A percentile compares a stretch with the other conserved stretches of the same genome.
phyloP scores from a whole-genome alignment of 2,329 filamentous ascomycete genomes.

The Penicillium sp. region DNA sequence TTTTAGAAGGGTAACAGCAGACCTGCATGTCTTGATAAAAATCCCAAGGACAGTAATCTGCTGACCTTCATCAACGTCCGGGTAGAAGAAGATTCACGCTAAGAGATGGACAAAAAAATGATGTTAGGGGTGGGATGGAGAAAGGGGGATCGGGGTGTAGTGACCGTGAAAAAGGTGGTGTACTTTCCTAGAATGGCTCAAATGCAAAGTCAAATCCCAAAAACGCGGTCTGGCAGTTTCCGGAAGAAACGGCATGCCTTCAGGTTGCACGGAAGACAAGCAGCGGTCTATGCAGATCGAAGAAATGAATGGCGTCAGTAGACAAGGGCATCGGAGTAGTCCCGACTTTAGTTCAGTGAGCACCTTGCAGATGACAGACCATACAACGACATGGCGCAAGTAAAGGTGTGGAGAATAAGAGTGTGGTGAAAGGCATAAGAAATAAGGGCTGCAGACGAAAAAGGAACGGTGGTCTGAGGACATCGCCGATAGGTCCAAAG shows the following conservation, averaged over 20 bases:
- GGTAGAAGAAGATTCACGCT: conserved; percentile 7
- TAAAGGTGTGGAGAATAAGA: conserved; percentile 17
- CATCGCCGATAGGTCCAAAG: neutral
- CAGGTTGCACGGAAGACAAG: conserved; percentile 18
- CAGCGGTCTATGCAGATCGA: conserved; percentile 19
- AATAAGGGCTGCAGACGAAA: neutral
- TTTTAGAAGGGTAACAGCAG: conserved; percentile 13
- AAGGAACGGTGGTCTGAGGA: neutral
- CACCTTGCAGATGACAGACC: conserved; percentile 15
- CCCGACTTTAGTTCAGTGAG: neutral
- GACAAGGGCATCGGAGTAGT: neutral
- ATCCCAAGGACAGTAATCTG: conserved; percentile 13
- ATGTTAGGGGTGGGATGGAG: conserved; percentile 6
- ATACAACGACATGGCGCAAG: conserved; percentile 17
- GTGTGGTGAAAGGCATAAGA: neutral
- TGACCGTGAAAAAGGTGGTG: neutral
- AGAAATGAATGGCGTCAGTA: conserved; percentile 4
- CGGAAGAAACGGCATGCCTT: neutral
- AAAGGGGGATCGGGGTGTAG: neutral
- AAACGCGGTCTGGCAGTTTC: conserved; percentile 7
- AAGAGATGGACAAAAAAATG: neutral
- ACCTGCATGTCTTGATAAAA: conserved; percentile 12
- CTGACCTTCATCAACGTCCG: conserved; percentile 16
- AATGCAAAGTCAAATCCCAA: conserved; percentile 2
- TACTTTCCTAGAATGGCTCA: conserved; percentile 1